These are phyloP conservation scores for Maudiozyma serrabonitensis DNA, from an alignment of 805 yeast species.

Conservation along the genomic window DNA sequence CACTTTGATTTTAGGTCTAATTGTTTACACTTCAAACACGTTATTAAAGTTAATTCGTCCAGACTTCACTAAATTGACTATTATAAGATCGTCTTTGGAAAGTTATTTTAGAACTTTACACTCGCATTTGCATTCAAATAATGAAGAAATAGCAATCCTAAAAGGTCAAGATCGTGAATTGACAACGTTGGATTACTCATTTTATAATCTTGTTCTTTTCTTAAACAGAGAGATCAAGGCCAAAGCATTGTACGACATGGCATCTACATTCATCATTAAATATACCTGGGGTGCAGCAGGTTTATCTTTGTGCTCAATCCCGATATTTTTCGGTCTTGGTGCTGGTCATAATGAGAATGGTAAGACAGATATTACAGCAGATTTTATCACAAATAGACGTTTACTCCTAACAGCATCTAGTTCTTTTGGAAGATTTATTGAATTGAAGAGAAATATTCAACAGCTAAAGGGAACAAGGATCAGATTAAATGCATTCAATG, in stretches of 20 bases:
- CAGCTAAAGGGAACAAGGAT: slow-evolving; percentile 76
- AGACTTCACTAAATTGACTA: slow-evolving; percentile 73
- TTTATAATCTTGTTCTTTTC: slow-evolving; percentile 73
- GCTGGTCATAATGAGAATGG: slow-evolving; percentile 6
- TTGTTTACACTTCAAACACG: slow-evolving; percentile 74
- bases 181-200: slow-evolving; percentile 65
- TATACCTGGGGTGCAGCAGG: slow-evolving; percentile 97
- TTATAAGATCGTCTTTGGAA: slow-evolving; percentile 68
- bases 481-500: slow-evolving; percentile 62
- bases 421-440: slow-evolving; percentile 78
- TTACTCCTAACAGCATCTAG: slow-evolving; percentile 75
- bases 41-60: slow-evolving; percentile 73
- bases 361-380: slow-evolving; percentile 49
- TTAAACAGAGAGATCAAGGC: slow-evolving; percentile 66
- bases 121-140: slow-evolving; percentile 65
- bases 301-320: slow-evolving; percentile 74
- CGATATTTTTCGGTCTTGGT: slow-evolving; percentile 56
- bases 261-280: slow-evolving; percentile 81
- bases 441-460: slow-evolving; percentile 73
- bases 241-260: slow-evolving; percentile 69
- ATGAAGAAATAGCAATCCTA: slow-evolving; percentile 80
- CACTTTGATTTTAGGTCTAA: slow-evolving; percentile 62
- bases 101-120: slow-evolving; percentile 78
- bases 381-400: slow-evolving; percentile 81
- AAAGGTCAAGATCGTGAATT: slow-evolving; percentile 75